A percentile compares a stretch with the other conserved stretches of the same genome.
Conservation (phyloP, 2,329 filamentous ascomycete species). For the Trichoderma gracile region DNA sequence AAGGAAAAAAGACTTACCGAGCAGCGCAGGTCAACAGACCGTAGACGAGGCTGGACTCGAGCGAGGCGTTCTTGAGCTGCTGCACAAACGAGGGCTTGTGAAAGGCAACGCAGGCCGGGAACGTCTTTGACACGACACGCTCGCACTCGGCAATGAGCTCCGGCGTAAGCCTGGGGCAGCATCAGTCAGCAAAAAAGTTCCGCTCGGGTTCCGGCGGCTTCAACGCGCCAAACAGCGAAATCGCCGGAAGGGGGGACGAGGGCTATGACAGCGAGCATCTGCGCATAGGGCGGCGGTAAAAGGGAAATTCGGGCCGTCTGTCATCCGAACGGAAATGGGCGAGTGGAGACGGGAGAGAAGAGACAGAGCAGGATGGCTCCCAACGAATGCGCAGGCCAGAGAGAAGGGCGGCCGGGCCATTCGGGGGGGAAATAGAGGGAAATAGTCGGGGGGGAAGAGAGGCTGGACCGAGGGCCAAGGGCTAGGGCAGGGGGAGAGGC, state of each 20-base stretch:
- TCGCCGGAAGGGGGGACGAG: background rate
- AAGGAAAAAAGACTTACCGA: constrained; percentile 47
- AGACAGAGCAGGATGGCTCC: constrained; percentile 14
- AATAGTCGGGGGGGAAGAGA: constrained; percentile 5
- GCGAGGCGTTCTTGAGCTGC: constrained; percentile 57
- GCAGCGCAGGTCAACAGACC: constrained; percentile 59
- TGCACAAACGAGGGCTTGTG: constrained; percentile 64
- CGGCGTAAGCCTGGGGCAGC: constrained; percentile 49
- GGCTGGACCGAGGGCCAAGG: constrained; percentile 18
- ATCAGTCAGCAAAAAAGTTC: constrained; percentile 31
- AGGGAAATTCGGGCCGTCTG: constrained; percentile 22
- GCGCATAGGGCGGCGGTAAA: constrained; percentile 18
- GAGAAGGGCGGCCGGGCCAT: constrained; percentile 24
- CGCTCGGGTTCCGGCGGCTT: constrained; percentile 30
- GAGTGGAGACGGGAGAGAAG: constrained; percentile 7
- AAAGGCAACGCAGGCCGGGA: constrained; percentile 62
- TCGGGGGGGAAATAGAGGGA: constrained; percentile 15
- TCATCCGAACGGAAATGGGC: constrained; percentile 25
- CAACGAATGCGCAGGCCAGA: constrained; percentile 13
- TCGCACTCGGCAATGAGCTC: constrained; percentile 61
- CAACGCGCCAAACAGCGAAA: constrained; percentile 6
- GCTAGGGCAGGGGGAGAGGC: background rate
- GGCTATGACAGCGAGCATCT: background rate
- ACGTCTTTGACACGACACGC: constrained; percentile 60
- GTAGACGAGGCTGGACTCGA: constrained; percentile 59